phyloP scores from a whole-genome alignment of 148 eudicot genomes.

The Rhododendron ferrugineum region DNA sequence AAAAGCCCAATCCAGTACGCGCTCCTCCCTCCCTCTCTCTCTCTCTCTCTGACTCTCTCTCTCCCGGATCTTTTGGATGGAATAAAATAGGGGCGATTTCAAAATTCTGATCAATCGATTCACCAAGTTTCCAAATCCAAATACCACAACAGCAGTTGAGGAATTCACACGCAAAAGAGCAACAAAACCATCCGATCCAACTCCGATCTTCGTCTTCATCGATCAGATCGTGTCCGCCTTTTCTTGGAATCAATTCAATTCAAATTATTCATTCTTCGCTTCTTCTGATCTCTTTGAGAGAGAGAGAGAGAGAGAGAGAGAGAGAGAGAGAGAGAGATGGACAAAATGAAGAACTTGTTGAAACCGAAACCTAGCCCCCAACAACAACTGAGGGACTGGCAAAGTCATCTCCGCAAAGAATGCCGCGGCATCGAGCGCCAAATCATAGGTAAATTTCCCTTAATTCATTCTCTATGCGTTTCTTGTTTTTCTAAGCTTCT shows the following conservation, averaged over 20 bases:
- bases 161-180: not conserved
- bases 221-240: not conserved
- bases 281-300: not conserved
- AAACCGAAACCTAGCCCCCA: conserved; percentile 75
- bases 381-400: conserved; percentile 80
- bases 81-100: not conserved
- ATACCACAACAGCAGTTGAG: not conserved
- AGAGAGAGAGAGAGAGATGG: conserved; percentile 30
- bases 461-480: not conserved
- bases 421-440: conserved; percentile 91
- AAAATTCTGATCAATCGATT: not conserved
- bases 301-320: conserved; percentile 13
- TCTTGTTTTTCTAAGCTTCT: not conserved
- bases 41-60: not conserved
- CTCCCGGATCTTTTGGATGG: not conserved
- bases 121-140: not conserved
- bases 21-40: not conserved
- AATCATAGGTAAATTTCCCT: conserved; percentile 45
- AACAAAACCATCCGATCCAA: not conserved
- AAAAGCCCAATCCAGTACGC: not conserved
- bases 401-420: conserved; percentile 84
- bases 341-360: conserved; percentile 61
- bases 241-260: not conserved
- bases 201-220: not conserved
- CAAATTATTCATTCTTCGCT: not conserved